Conservation (phyloP, 164 flowering plant genomes). For the Nymphaea colorata region DNA sequence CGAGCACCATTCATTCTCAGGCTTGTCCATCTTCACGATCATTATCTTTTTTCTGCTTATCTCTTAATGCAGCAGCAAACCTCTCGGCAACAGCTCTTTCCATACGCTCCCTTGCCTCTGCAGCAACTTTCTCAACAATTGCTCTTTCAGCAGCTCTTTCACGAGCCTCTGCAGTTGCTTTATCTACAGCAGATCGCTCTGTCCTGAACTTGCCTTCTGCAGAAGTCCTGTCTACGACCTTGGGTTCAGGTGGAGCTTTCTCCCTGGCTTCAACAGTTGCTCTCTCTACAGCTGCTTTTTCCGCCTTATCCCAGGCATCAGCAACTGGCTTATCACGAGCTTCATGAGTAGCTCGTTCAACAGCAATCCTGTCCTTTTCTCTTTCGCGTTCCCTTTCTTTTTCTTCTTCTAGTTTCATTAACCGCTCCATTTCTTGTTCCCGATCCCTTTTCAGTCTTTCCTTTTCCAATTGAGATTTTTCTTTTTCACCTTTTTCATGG, state of each 20-base stretch:
- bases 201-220: slow-evolving; percentile 72
- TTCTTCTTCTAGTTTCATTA: slow-evolving; percentile 26
- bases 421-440: slow-evolving; percentile 25
- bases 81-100: slow-evolving; percentile 41
- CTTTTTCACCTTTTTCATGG: slow-evolving; percentile 19
- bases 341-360: slow-evolving; percentile 82
- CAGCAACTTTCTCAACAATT: slow-evolving; percentile 37
- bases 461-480: slow-evolving; percentile 13
- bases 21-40: background rate
- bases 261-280: slow-evolving; percentile 54
- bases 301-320: slow-evolving; percentile 18
- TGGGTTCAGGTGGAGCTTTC: slow-evolving; percentile 31
- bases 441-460: slow-evolving; percentile 18
- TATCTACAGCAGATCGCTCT: slow-evolving; percentile 48
- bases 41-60: slow-evolving; percentile 10
- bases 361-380: slow-evolving; percentile 35
- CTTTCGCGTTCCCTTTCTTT: slow-evolving; percentile 29
- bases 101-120: slow-evolving; percentile 24
- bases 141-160: slow-evolving; percentile 79
- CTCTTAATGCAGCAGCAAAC: slow-evolving; percentile 25
- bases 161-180: slow-evolving; percentile 84
- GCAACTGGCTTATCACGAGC: slow-evolving; percentile 40
- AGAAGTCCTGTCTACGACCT: slow-evolving; percentile 41
- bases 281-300: slow-evolving; percentile 53
- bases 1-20: background rate